Evolutionary conservation across 139 green algal genomes (phyloP).

Genomic region (Ostreobium quekettii): DNA sequence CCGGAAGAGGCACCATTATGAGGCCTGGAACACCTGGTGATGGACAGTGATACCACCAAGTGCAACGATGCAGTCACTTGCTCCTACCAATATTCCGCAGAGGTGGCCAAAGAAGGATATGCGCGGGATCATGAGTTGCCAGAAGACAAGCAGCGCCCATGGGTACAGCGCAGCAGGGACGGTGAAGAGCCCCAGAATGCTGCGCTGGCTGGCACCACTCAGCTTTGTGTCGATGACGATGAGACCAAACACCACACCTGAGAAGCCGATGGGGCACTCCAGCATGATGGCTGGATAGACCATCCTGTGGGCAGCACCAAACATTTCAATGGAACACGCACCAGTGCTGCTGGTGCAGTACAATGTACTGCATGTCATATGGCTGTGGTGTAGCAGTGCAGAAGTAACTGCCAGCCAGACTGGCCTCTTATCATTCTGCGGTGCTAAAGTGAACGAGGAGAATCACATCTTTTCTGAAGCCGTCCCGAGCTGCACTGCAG

Average conservation of each 20-base stretch:
- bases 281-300: not conserved
- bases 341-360: no score
- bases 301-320: constrained; percentile 8
- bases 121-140: constrained; percentile 59
- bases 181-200: constrained; percentile 56
- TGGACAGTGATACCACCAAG: not conserved
- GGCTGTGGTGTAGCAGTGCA: no score
- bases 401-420: no score
- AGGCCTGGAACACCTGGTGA: not conserved
- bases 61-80: not conserved
- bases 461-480: no score
- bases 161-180: constrained; percentile 50
- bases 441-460: no score
- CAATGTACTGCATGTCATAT: no score
- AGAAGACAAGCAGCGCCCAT: constrained; percentile 59
- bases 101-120: constrained; percentile 67
- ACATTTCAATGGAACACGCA: no score
- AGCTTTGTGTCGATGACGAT: constrained; percentile 49
- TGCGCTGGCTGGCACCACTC: constrained; percentile 20
- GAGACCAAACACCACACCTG: constrained; percentile 63
- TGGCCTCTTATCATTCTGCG: no score
- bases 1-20: not conserved
- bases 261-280: constrained; percentile 61
- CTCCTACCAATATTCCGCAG: constrained; percentile 48
- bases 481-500: no score